A percentile compares a stretch with the other conserved stretches of the same genome.
phyloP scores from a whole-genome alignment of 306 rosid genomes.

The Inga laurina region DNA sequence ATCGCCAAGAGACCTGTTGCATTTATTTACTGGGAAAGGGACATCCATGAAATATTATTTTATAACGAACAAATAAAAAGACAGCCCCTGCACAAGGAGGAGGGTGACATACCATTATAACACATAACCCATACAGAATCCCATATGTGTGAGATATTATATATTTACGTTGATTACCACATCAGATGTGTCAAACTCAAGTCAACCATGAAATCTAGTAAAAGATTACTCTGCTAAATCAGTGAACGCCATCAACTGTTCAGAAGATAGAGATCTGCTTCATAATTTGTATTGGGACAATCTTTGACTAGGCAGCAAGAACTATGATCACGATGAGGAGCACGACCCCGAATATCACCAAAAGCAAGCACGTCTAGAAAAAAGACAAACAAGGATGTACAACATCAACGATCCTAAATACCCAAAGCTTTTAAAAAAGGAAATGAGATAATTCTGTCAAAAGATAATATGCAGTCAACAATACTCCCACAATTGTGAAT shows the following conservation, averaged over 20 bases:
- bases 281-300: slow-evolving; percentile 24
- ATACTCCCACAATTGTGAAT: background rate
- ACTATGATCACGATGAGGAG: slow-evolving; percentile 88
- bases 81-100: slow-evolving; percentile 28
- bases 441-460: background rate
- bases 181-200: slow-evolving; percentile 31
- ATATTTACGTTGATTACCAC: slow-evolving; percentile 1
- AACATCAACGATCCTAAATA: slow-evolving; percentile 12
- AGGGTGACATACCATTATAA: slow-evolving; percentile 35
- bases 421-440: background rate
- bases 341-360: slow-evolving; percentile 96
- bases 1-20: background rate
- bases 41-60: slow-evolving; percentile 32
- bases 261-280: slow-evolving; percentile 30
- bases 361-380: slow-evolving; percentile 78
- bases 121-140: slow-evolving; percentile 38
- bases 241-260: slow-evolving; percentile 30
- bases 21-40: slow-evolving; percentile 22
- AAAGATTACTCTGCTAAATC: slow-evolving; percentile 37
- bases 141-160: background rate
- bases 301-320: slow-evolving; percentile 69
- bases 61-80: slow-evolving; percentile 26
- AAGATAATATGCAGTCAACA: slow-evolving; percentile 9
- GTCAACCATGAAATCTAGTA: slow-evolving; percentile 34
- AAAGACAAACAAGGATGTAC: background rate